Base-by-base conservation (phyloP, 192 early-diverging fungal species). In the Coemansia sp. region DNA sequence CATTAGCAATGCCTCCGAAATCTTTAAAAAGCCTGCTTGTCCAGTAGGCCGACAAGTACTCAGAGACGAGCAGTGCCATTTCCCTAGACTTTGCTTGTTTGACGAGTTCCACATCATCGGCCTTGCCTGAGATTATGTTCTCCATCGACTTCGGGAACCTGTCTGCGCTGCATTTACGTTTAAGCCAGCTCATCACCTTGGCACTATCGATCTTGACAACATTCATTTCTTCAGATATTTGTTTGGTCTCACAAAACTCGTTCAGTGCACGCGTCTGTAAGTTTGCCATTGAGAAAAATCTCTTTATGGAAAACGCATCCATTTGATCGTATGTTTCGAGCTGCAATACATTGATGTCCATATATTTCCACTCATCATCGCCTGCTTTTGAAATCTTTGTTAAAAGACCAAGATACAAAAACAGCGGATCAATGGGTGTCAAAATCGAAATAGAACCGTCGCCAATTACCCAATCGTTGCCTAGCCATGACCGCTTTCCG, bases 1-100 rank as follows among this genome's bases (percentile, higher is more conserved):
- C 63, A 2, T 22, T 15, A 2, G 51, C 69, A 72, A 74, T 72
- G 1, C 78, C 73, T 39, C 62, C 71, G 55, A 71, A 74, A 59
- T 73, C 72, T 3, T 35, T 59, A 59, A 77, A 54, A 17, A 82
- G 52, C 45, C 39, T 62, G 8, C 38, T 35, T 8, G 37, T 43
- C 79, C 79, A 82, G 18, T 64, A 68, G 18, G n/a, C 48, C 38
- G 68, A 38, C 61, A 82, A 34, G 17, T 82, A 82, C 48, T 82
- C 79, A 1, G 79, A 64, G 2, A 82, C 75, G 11, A 82, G 59
- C 65, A 77, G 62, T 18, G 59, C 68, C 75, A 82, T 82, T 28
- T 82, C 79, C 18, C 74, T 74, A 39, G 54, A 34, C 64, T 32
- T 54, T 17, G 68, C 61, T 33, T 45, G 65, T 12, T 39, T 18